Evolutionary conservation across 371 early-diverging fungal species (phyloP), one percentile per base, ranked within the genome.

Genomic region (Rhizopus microsporus): DNA sequence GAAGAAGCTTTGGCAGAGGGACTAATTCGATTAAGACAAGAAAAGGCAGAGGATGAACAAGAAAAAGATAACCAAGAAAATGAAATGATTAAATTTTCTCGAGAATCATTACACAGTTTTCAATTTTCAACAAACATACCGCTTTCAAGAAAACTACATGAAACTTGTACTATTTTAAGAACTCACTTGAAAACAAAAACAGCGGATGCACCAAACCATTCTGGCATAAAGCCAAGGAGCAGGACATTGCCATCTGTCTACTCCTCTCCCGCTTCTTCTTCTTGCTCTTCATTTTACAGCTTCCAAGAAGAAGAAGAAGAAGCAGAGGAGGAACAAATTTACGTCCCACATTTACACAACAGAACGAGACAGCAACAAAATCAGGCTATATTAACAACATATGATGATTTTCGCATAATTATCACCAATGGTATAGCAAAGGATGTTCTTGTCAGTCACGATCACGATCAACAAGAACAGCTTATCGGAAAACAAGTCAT

Each of bases 311-410:
- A 44, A 9, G 58, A 56, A 3, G 32, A 56, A 7, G 47, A 47
- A 3, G 35, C 48, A n/a, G 50, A 49, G 15, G 47, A 59, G 16
- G 59, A 52, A 31, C 54, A 60, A 10, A 15, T 39, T 23, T 52
- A 60, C 23, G 61, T 68, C 7, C 63, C 84, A 35, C 84, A 86
- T 54, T 79, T 61, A 12, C 62, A 61, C 16, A 55, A 61, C 17
- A 42, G 62, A 23, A 30, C 56, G 23, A 61, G 81, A 5, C 82
- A 82, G 54, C 86, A 85, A 4, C 83, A 81, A 52, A 80, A 75
- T 43, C 84, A 88, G 55, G 88, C 85, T 32, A 86, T 85, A 49
- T 63, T 86, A 16, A 86, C 88, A 4, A 86, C 86, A 0, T 75
- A 85, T 60, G 74, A 75, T 35, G 71, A 82, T 48, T 78, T 81